These are phyloP conservation scores for Coemansia reversa DNA, from an alignment of 192 early-diverging fungal species.

Conservation along the genomic window DNA sequence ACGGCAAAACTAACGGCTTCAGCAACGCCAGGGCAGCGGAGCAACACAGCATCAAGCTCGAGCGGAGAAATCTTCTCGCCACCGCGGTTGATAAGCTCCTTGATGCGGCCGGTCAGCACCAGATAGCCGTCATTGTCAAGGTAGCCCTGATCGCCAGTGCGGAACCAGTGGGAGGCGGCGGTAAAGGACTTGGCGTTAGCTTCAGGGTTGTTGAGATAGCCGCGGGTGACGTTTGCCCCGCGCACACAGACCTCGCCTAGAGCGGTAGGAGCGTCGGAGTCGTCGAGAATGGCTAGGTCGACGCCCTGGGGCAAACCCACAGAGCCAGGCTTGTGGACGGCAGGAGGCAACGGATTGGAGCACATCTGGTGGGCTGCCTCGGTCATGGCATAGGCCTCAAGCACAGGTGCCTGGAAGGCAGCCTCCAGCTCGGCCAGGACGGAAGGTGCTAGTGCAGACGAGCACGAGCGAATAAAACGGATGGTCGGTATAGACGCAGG, in stretches of 20 bases:
- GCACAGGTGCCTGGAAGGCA: conserved; percentile 65
- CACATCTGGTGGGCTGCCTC: conserved; percentile 90
- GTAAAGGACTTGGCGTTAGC: conserved; percentile 67
- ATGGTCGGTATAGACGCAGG: conserved; percentile 50
- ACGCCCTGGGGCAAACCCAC: conserved; percentile 78
- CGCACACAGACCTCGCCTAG: conserved; percentile 83
- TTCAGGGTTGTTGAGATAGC: conserved; percentile 69
- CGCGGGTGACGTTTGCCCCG: conserved; percentile 77
- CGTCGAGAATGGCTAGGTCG: conserved; percentile 65
- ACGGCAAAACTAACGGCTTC: conserved; percentile 81
- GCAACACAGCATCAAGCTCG: conserved; percentile 73
- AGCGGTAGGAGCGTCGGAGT: conserved; percentile 27
- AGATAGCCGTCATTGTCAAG: conserved; percentile 76
- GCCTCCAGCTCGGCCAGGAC: conserved; percentile 67
- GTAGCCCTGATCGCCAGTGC: conserved; percentile 83
- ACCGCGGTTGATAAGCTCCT: conserved; percentile 89
- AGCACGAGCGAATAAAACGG: conserved; percentile 81
- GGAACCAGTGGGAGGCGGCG: conserved; percentile 66
- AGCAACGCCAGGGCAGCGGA: conserved; percentile 64
- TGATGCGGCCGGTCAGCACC: conserved; percentile 80
- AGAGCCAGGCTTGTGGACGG: conserved; percentile 71
- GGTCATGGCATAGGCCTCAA: conserved; percentile 86
- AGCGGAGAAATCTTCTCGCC: conserved; percentile 91
- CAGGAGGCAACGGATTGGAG: conserved; percentile 72
- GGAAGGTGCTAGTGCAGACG: conserved; percentile 69